Evolutionary conservation across 345 rosid genomes (phyloP).

Genomic region (Gossypium herbaceum): DNA sequence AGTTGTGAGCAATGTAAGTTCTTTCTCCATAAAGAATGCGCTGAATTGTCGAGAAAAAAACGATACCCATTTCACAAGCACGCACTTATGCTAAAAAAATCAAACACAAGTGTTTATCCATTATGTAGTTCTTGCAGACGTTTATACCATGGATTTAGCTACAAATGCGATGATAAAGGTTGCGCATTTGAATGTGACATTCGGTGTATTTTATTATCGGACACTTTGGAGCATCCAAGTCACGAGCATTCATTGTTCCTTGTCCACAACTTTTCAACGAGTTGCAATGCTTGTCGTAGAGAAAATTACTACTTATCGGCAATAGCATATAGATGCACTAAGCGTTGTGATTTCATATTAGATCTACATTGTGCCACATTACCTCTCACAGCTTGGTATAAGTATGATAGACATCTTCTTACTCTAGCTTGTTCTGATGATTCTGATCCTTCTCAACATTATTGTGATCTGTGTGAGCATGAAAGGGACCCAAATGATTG

Average conservation of each 20-base stretch:
- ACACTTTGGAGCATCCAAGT: not conserved
- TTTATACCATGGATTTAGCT: not conserved
- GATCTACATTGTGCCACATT: not conserved
- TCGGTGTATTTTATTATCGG: not conserved
- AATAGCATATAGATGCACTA: not conserved
- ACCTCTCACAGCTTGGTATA: not conserved
- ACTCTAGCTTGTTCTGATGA: not conserved
- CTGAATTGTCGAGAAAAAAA: slow-evolving; percentile 17
- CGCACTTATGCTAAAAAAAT: not conserved
- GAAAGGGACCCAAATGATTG: not conserved
- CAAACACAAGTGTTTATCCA: not conserved
- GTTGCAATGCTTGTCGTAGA: not conserved
- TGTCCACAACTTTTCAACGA: not conserved
- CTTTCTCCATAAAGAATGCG: slow-evolving; percentile 21
- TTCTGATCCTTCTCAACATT: not conserved
- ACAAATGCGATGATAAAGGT: not conserved
- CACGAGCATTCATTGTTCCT: not conserved
- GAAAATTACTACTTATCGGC: not conserved
- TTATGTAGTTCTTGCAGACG: not conserved
- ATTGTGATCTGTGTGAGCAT: not conserved
- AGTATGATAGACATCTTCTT: not conserved
- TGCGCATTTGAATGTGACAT: not conserved
- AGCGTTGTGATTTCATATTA: not conserved
- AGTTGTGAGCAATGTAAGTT: slow-evolving; percentile 14
- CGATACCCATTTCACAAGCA: slow-evolving; percentile 9